A percentile compares a stretch with the other conserved stretches of the same genome.
Conservation (phyloP, 73 alveolate species). For the Paramecium biaurelia region DNA sequence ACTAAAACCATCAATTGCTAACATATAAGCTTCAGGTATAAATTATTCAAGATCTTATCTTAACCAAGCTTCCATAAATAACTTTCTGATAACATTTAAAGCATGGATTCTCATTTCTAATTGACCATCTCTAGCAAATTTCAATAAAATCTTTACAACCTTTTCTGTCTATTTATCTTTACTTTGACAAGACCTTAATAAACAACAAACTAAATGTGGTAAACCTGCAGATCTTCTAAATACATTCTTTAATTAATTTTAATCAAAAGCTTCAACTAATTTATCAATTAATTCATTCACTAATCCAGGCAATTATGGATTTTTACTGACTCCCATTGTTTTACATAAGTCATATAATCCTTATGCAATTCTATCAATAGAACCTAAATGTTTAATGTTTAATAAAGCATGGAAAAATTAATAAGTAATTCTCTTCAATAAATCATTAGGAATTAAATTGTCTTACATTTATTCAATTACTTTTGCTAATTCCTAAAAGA, state of each 20-base stretch:
- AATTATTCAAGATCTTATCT: slow-evolving; percentile 49
- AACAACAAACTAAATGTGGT: slow-evolving; percentile 56
- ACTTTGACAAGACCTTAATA: slow-evolving; percentile 44
- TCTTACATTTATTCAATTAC: background rate
- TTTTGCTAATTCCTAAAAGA: slow-evolving; percentile 54
- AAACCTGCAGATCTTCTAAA: slow-evolving; percentile 64
- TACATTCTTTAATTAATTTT: slow-evolving; percentile 36
- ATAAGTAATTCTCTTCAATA: slow-evolving; percentile 38
- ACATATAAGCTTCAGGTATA: slow-evolving; percentile 42
- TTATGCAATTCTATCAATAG: slow-evolving; percentile 63
- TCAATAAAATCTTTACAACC: background rate
- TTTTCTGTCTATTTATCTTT: slow-evolving; percentile 16
- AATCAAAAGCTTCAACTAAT: slow-evolving; percentile 55
- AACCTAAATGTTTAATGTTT: slow-evolving; percentile 61
- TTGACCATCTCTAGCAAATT: background rate
- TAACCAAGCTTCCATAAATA: slow-evolving; percentile 50
- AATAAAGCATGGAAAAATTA: slow-evolving; percentile 57
- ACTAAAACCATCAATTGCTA: slow-evolving; percentile 54
- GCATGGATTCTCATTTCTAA: slow-evolving; percentile 51
- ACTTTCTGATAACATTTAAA: slow-evolving; percentile 39
- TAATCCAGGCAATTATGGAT: slow-evolving; percentile 56
- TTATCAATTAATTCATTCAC: slow-evolving; percentile 46
- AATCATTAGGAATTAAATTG: slow-evolving; percentile 11
- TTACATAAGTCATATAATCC: slow-evolving; percentile 55
- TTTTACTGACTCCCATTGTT: slow-evolving; percentile 40